Evolutionary conservation across 768 basidiomycete genomes (phyloP).

Genomic region (Kockovaella imperatae): DNA sequence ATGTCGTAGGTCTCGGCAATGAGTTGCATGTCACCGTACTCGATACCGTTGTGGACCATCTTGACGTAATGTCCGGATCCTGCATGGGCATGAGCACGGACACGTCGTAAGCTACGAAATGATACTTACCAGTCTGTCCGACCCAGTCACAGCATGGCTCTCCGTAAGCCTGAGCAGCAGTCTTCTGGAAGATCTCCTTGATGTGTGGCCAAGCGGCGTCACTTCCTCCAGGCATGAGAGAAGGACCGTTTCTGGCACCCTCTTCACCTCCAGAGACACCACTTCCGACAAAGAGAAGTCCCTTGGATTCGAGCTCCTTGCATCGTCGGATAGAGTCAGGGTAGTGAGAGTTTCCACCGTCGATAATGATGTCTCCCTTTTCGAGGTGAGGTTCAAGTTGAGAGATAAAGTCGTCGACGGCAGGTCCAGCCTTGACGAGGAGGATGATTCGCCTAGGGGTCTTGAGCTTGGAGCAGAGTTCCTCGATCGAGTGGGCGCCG

Average conservation of each 20-base stretch:
- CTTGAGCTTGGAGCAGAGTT: conserved; percentile 87
- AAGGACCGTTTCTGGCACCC: conserved; percentile 92
- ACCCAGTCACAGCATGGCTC: conserved; percentile 99
- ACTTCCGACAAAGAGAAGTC: conserved; percentile 91
- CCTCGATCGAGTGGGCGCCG: conserved; percentile 87
- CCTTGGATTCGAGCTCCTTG: conserved; percentile 86
- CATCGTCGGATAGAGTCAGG: conserved; percentile 94
- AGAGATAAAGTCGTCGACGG: conserved; percentile 89
- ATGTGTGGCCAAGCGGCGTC: conserved; percentile 89
- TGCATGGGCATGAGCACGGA: neutral
- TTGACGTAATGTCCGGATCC: conserved; percentile 88
- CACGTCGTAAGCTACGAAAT: neutral
- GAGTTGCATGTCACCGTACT: conserved; percentile 98
- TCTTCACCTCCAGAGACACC: conserved; percentile 99
- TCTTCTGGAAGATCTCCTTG: conserved; percentile 98
- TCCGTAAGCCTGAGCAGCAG: conserved; percentile 86
- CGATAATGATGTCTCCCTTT: conserved; percentile 95
- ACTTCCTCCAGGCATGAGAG: conserved; percentile 98
- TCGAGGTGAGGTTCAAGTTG: conserved; percentile 86
- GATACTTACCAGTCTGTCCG: conserved; percentile 70
- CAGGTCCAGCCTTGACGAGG: conserved; percentile 93
- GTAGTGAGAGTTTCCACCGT: conserved; percentile 98
- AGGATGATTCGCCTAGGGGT: conserved; percentile 93
- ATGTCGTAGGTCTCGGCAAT: conserved; percentile 99
- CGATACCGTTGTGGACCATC: conserved; percentile 99